phyloP scores from a whole-genome alignment of 2,329 filamentous ascomycete genomes.

The Cladophialophora exuberans region DNA sequence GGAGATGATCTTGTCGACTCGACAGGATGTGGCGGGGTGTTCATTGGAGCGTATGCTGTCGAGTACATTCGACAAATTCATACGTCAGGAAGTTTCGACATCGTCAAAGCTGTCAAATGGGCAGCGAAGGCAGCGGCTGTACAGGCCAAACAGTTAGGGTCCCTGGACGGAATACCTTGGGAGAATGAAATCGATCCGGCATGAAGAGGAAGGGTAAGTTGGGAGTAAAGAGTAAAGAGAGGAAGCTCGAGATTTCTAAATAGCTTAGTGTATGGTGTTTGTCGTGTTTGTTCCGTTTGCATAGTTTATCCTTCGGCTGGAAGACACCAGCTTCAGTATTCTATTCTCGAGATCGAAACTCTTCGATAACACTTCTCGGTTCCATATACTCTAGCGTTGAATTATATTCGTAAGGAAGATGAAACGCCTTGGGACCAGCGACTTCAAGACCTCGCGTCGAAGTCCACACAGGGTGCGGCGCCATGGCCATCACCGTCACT shows the following conservation, averaged over 20 bases:
- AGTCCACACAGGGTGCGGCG: constrained; percentile 63
- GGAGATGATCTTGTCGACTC: neutral
- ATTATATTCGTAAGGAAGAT: constrained; percentile 25
- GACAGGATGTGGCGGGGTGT: neutral
- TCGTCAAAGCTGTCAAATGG: neutral
- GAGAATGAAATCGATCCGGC: neutral
- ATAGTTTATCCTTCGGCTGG: too few species aligned
- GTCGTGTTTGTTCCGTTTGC: too few species aligned
- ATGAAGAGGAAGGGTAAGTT: too few species aligned
- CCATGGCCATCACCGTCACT: constrained; percentile 56
- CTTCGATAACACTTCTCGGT: constrained; percentile 36
- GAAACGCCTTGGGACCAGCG: constrained; percentile 54
- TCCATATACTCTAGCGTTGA: constrained; percentile 22
- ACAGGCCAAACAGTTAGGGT: neutral
- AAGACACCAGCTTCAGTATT: too few species aligned
- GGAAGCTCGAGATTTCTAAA: too few species aligned
- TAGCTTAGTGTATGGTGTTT: too few species aligned
- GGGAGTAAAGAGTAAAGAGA: too few species aligned
- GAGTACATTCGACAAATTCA: neutral
- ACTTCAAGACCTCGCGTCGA: constrained; percentile 54
- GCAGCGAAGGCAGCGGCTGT: neutral
- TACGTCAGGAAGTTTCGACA: neutral
- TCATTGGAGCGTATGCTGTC: neutral
- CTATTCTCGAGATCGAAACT: constrained; percentile 22
- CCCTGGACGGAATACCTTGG: neutral